phyloP scores from a whole-genome alignment of 345 rosid genomes.

The Gossypium arboreum region DNA sequence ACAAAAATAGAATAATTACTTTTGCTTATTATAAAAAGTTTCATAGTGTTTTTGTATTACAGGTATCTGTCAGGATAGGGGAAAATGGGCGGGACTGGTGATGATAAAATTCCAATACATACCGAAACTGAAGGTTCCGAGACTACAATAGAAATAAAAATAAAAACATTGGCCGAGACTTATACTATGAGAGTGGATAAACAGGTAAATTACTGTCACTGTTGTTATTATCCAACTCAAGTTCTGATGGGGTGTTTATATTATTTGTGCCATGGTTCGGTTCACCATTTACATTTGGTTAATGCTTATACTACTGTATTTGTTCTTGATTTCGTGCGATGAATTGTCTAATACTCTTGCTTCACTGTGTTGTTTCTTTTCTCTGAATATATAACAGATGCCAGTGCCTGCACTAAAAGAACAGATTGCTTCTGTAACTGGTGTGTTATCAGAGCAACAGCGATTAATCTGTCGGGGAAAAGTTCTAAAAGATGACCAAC shows the following conservation, averaged over 20 bases:
- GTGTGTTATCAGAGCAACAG: constrained; percentile 70
- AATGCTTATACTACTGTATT: background rate
- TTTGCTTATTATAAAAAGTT: background rate
- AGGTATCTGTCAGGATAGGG: constrained; percentile 22
- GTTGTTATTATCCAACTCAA: background rate
- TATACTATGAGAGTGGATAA: constrained; percentile 69
- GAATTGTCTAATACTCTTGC: background rate
- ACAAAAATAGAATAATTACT: background rate
- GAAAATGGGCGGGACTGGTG: constrained; percentile 50
- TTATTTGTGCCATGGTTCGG: too few relatives aligned
- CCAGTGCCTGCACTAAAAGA: constrained; percentile 79
- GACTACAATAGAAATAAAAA: constrained; percentile 59
- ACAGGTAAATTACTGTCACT: constrained; percentile 41
- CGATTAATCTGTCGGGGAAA: constrained; percentile 76
- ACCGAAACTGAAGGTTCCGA: constrained; percentile 45
- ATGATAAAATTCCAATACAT: constrained; percentile 28
- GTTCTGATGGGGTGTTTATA: too few relatives aligned
- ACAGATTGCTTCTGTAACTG: constrained; percentile 72
- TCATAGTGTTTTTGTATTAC: constrained; percentile 4
- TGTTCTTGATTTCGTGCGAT: background rate
- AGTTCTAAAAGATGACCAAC: constrained; percentile 72
- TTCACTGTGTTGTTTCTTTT: background rate
- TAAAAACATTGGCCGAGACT: constrained; percentile 72
- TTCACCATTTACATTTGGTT: too few relatives aligned
- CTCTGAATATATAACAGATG: constrained; percentile 37